Conservation (phyloP, 1,284 basidiomycete species). For the Termitomyces sp. region DNA sequence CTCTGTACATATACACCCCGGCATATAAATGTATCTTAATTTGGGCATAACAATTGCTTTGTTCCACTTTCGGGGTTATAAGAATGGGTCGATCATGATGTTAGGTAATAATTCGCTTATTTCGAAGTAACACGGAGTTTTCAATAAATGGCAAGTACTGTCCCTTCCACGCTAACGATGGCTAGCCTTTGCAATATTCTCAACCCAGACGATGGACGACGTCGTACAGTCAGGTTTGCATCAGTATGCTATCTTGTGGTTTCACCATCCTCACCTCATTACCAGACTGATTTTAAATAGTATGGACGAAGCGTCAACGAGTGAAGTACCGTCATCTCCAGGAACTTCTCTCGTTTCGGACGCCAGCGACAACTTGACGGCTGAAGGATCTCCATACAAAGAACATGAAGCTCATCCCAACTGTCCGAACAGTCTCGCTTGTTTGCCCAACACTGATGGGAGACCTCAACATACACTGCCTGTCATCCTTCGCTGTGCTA, state of each 20-base stretch:
- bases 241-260: neutral
- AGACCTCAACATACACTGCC: constrained; percentile 77
- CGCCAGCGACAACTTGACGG: constrained; percentile 22
- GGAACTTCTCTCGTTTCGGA: constrained; percentile 24
- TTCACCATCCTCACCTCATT: neutral
- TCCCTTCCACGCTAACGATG: constrained; percentile 29
- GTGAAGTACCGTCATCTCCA: constrained; percentile 24
- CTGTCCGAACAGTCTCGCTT: constrained; percentile 70
- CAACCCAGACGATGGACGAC: constrained; percentile 42
- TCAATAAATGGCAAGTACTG: constrained; percentile 9
- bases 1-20: neutral
- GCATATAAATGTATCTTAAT: constrained; percentile 6
- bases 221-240: constrained; percentile 34
- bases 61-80: constrained; percentile 8
- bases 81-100: constrained; percentile 6
- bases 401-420: constrained; percentile 61
- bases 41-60: constrained; percentile 6
- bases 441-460: constrained; percentile 70
- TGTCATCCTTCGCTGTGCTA: constrained; percentile 75
- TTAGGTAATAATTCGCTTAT: constrained; percentile 20
- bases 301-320: constrained; percentile 19
- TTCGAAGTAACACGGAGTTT: constrained; percentile 5
- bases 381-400: constrained; percentile 22
- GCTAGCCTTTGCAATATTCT: constrained; percentile 48
- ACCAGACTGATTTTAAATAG: constrained; percentile 20